These are phyloP conservation scores for Aureobasidium sp. DNA, from an alignment of 2,329 filamentous ascomycete species.

Conservation along the genomic window DNA sequence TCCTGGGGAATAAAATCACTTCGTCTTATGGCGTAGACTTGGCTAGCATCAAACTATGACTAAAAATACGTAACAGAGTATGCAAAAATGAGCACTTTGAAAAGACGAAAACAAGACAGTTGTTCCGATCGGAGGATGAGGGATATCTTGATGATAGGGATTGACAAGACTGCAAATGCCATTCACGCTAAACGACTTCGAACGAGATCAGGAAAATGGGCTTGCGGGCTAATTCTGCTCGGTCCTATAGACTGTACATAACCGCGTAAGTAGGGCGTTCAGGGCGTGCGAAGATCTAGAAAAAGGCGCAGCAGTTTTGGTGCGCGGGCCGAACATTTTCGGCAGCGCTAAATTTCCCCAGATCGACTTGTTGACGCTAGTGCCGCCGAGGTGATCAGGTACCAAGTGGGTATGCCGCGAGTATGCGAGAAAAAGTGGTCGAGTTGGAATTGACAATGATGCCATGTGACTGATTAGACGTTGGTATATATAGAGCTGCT, in stretches of 20 bases:
- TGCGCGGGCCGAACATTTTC: constrained; percentile 8
- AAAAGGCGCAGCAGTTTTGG: constrained; percentile 11
- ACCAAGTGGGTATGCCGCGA: constrained; percentile 13
- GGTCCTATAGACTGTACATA: neutral
- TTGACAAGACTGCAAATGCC: neutral
- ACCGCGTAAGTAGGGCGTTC: neutral
- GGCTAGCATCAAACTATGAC: constrained; percentile 11
- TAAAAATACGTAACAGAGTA: constrained; percentile 15
- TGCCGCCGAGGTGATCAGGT: constrained; percentile 5
- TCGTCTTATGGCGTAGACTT: constrained; percentile 4
- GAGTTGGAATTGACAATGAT: constrained; percentile 5
- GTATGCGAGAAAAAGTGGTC: constrained; percentile 9
- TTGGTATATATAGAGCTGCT: constrained; percentile 6
- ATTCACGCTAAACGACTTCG: neutral
- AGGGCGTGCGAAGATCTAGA: neutral
- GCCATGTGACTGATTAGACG: constrained; percentile 12
- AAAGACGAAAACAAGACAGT: neutral
- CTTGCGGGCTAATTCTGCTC: neutral
- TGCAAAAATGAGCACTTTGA: neutral
- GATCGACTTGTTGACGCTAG: constrained; percentile 8
- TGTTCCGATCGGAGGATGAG: neutral
- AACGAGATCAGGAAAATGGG: neutral
- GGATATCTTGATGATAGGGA: neutral
- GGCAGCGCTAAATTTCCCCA: constrained; percentile 14
- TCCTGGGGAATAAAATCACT: constrained; percentile 7